Evolutionary conservation across 768 basidiomycete genomes (phyloP).

Genomic region (Suillus paluster): DNA sequence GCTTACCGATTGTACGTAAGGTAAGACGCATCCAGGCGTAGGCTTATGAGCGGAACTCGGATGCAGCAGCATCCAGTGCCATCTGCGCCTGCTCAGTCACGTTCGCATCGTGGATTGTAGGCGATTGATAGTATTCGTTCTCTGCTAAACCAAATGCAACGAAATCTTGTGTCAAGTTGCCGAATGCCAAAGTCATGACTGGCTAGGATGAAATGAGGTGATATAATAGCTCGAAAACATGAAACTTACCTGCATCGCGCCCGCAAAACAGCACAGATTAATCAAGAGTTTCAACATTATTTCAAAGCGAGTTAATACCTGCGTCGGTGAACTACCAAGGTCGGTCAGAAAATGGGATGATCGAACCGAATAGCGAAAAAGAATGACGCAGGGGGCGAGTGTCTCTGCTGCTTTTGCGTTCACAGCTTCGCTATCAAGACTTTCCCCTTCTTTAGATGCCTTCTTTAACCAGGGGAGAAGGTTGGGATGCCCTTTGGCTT

Average conservation of each 20-base stretch:
- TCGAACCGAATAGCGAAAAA: constrained; percentile 50
- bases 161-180: constrained; percentile 47
- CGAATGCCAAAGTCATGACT: constrained; percentile 53
- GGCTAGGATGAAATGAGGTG: constrained; percentile 23
- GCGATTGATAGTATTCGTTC: constrained; percentile 6
- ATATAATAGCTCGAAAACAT: constrained; percentile 1
- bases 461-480: constrained; percentile 44
- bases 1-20: constrained; percentile 41
- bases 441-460: constrained; percentile 23
- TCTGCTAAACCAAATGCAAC: constrained; percentile 34
- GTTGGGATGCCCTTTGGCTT: constrained; percentile 29
- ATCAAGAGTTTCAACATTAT: constrained; percentile 65
- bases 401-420: constrained; percentile 31
- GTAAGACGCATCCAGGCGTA: constrained; percentile 40
- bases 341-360: background rate
- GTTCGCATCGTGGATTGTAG: constrained; percentile 18
- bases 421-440: background rate
- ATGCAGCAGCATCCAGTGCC: constrained; percentile 14
- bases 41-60: constrained; percentile 33
- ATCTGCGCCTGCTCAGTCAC: constrained; percentile 6
- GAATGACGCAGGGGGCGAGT: constrained; percentile 44
- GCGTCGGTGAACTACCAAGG: constrained; percentile 20
- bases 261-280: constrained; percentile 73
- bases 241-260: constrained; percentile 72
- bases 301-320: constrained; percentile 79